Evolutionary conservation across 2,329 filamentous ascomycete species (phyloP).

Genomic region (Gaeumannomyces sp.): DNA sequence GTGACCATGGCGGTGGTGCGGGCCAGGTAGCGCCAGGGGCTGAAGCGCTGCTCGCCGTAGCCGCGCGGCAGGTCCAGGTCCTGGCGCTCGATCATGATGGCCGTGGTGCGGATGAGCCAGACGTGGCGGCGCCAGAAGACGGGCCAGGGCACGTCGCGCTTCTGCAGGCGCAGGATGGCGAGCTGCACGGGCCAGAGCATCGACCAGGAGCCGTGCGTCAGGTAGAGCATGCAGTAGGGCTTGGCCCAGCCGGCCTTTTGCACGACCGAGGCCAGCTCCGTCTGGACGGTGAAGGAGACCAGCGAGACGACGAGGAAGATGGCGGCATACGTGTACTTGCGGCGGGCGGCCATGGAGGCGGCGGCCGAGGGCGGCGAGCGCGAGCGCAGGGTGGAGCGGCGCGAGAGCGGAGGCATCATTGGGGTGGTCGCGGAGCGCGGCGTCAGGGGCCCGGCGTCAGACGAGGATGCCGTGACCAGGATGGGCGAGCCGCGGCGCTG

Average conservation of each 20-base stretch:
- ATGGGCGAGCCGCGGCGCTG: constrained; percentile 5
- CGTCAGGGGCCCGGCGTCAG: constrained; percentile 22
- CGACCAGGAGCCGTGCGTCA: constrained; percentile 92
- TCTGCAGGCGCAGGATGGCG: constrained; percentile 70
- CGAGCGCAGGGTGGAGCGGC: constrained; percentile 68
- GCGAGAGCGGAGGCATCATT: constrained; percentile 34
- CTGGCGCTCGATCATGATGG: constrained; percentile 79
- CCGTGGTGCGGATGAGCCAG: constrained; percentile 45
- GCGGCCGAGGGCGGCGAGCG: constrained; percentile 61
- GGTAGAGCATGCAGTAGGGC: constrained; percentile 98
- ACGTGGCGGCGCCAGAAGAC: constrained; percentile 71
- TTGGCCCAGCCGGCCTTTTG: constrained; percentile 95
- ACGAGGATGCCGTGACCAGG: neutral
- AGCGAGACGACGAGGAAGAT: constrained; percentile 79
- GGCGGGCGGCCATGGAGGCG: constrained; percentile 59
- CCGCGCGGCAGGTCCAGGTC: constrained; percentile 56
- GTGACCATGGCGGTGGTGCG: constrained; percentile 78
- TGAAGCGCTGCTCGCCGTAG: constrained; percentile 3
- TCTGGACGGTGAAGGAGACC: constrained; percentile 86
- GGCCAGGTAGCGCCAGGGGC: constrained; percentile 62
- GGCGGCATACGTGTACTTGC: constrained; percentile 80
- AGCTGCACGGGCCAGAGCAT: constrained; percentile 85
- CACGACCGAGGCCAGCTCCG: constrained; percentile 91
- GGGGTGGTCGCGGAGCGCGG: constrained; percentile 19
- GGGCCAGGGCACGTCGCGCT: constrained; percentile 70